phyloP scores from a whole-genome alignment of 2,329 filamentous ascomycete genomes.

The Epichloe festucae region DNA sequence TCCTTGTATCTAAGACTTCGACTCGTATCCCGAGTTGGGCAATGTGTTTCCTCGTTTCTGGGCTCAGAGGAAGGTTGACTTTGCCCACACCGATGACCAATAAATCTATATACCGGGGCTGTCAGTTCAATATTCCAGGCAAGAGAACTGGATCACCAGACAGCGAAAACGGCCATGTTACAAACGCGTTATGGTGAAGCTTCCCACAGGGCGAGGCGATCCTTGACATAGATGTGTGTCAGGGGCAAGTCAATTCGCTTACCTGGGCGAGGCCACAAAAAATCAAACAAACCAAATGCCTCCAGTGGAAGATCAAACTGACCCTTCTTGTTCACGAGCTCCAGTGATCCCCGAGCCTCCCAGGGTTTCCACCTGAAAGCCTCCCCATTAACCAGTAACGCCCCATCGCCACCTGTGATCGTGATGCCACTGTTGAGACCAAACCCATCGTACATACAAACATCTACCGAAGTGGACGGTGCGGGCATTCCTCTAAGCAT shows the following conservation, averaged over 20 bases:
- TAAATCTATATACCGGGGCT: constrained; percentile 44
- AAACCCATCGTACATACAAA: constrained; percentile 74
- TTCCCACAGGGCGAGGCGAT: not conserved
- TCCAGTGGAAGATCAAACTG: constrained; percentile 65
- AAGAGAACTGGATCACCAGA: not conserved
- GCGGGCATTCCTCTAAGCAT: constrained; percentile 63
- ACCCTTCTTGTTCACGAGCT: constrained; percentile 60
- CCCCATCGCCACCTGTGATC: constrained; percentile 55
- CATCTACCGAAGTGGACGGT: constrained; percentile 73
- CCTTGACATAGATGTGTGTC: not conserved
- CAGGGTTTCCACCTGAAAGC: constrained; percentile 85
- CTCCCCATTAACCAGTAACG: constrained; percentile 73
- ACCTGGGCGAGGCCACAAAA: constrained; percentile 90
- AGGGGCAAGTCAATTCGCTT: constrained; percentile 18
- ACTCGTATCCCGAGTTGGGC: constrained; percentile 70
- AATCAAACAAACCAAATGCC: constrained; percentile 60
- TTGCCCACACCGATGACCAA: constrained; percentile 80
- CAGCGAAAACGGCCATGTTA: not conserved
- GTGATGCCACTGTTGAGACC: constrained; percentile 69
- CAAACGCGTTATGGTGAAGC: not conserved
- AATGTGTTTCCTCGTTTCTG: constrained; percentile 58
- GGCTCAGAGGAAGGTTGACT: constrained; percentile 62
- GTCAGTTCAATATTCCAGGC: not conserved
- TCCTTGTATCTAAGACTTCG: constrained; percentile 83
- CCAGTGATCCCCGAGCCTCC: constrained; percentile 34